Percentiles rank a stretch among this genome's conserved stretches.
Conservation (phyloP, 129 eudicot species). For the Arctium minus region DNA sequence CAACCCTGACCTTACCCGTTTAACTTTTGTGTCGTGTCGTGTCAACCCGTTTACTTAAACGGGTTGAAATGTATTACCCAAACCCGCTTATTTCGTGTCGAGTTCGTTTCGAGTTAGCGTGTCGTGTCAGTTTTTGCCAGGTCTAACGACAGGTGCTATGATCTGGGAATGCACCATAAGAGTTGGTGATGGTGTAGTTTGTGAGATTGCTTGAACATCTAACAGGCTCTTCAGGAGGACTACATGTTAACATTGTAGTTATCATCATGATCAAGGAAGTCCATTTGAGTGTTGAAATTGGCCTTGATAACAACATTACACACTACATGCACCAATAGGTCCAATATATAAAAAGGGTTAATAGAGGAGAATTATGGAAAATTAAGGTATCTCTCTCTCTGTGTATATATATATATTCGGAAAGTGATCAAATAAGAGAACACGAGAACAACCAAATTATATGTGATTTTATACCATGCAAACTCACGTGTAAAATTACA, state of each 20-base stretch:
- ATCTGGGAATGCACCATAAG: slow-evolving; percentile 77
- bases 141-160: slow-evolving; percentile 52
- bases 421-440: too few relatives aligned
- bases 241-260: neutral
- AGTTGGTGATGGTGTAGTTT: slow-evolving; percentile 68
- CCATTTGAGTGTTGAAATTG: slow-evolving; percentile 8
- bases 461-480: too few relatives aligned
- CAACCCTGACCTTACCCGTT: too few relatives aligned
- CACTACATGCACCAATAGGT: neutral
- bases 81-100: too few relatives aligned
- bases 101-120: too few relatives aligned
- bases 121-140: too few relatives aligned
- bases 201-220: slow-evolving; percentile 30
- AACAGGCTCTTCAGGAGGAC: slow-evolving; percentile 64
- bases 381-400: neutral
- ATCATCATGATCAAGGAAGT: slow-evolving; percentile 14
- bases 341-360: neutral
- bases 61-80: too few relatives aligned
- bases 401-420: too few relatives aligned
- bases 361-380: neutral
- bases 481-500: too few relatives aligned
- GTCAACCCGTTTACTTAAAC: too few relatives aligned
- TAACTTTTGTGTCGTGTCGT: too few relatives aligned
- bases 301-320: slow-evolving; percentile 3
- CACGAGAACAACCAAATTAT: too few relatives aligned